Base-by-base conservation (phyloP, 2,329 filamentous ascomycete genomes). In the Didymella pinodella region DNA sequence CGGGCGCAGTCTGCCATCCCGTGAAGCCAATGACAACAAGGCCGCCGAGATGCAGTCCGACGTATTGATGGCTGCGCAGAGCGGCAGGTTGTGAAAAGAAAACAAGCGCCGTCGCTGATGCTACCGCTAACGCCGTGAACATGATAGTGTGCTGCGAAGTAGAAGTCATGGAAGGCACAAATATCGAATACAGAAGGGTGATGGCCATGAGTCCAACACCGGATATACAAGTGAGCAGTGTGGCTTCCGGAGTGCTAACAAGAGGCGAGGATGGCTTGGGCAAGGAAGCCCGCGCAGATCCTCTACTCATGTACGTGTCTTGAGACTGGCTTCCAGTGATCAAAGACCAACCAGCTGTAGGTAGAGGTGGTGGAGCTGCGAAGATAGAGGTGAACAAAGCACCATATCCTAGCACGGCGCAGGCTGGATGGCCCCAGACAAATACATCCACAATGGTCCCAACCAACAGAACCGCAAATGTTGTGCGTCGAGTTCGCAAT, bases 311-410 rank as follows among this genome's bases (percentile, higher is more conserved):
- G 63, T 70, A 74, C 10, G 67, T 64, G 36, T 64, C 60, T 32
- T 69, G 62, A 25, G 53, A 57, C 45, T 72, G 66, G 12, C 51
- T 49, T 4, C 62, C 65, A 8, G 73, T 75, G 53, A 67, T 66
- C 34, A 76, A 45, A 12, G 71, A 70, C 69, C 69, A 75, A 16
- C 67, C 74, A 44, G 71, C 61, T 16, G 72, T 70, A 20, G 77
- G 75, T 34, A 85, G 78, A 29, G 83, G 81, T 16, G 81, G 81
- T n/a, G 81, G 81, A n/a, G 84, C 64, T 10, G 80, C 68, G 34
- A 84, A 75, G 5, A 83, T 67, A 0, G 83, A 83, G 14, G 75
- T 59, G 34, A 78, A 62, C 51, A 86, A 70, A 20, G 81, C 78
- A 26, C 80, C 44, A 59, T 85, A 83, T 28, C 84, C 83, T 36